Evolutionary conservation across 257 asterid species (phyloP), one percentile per base, ranked within the genome.

Genomic region (Fraxinus anomala): DNA sequence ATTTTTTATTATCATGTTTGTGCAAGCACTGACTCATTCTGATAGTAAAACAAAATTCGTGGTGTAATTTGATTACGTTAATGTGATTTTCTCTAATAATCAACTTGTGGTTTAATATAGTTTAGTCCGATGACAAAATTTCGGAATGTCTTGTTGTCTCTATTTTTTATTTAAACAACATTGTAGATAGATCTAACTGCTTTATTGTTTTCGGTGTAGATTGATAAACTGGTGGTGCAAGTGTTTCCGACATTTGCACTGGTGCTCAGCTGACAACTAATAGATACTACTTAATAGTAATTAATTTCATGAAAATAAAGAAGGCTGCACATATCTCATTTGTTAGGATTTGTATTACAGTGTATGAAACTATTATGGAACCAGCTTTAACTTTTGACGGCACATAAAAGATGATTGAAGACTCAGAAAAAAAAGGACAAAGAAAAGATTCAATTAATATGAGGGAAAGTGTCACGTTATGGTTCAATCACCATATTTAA

Each of bases 251-350:
- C 3, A 23, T 36, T 78, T 19, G 68, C 51, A 13, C 31, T 33
- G 51, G 36, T 74, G 47, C 26, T 78, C 73, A 72, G 68, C 66
- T 63, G 37, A 74, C 63, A 72, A 34, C 30, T 51, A 69, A 36
- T 23, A 8, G 68, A 61, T 63, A 61, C 33, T 21, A 63, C 5
- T 56, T 6, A 56, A 4, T 63, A 0, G 34, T 14, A 63, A 63
- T 24, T 63, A 26, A 24, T 63, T 63, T 63, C 30, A 1, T 71
- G 70, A 65, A 49, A 59, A 59, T 51, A 70, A 56, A 65, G 72
- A 44, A 36, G 71, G 71, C 26, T 63, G 73, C 68, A 44, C 6
- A 61, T 59, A 36, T 23, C 73, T 73, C 54, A 44, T 37, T 66
- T 54, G 8, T 59, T 31, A 26, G 9, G n/a, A 51, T 9, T 54